phyloP scores from a whole-genome alignment of 2,329 filamentous ascomycete genomes.

The Beauveria brongniartii region DNA sequence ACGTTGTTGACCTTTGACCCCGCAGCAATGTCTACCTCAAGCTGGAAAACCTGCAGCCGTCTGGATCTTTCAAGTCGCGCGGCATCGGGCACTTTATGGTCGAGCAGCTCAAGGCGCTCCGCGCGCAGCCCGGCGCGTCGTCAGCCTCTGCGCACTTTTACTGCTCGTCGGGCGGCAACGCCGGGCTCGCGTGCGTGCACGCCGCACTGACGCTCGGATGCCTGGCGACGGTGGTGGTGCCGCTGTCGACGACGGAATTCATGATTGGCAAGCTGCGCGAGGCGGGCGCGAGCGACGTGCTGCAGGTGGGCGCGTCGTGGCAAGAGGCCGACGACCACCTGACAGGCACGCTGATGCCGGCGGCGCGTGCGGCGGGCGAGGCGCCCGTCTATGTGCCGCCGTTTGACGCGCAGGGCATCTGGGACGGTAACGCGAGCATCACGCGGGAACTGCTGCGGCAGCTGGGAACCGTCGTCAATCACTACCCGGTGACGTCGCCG shows the following conservation, averaged over 20 bases:
- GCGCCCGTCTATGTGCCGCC: slow-evolving; percentile 54
- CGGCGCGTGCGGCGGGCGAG: slow-evolving; percentile 21
- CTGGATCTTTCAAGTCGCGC: slow-evolving; percentile 75
- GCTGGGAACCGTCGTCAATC: slow-evolving; percentile 19
- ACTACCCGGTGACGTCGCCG: slow-evolving; percentile 40
- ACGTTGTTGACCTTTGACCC: slow-evolving; percentile 3
- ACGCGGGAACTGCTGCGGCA: slow-evolving; percentile 38
- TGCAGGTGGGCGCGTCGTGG: slow-evolving; percentile 59
- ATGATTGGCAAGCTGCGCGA: slow-evolving; percentile 61
- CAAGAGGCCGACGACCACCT: slow-evolving; percentile 61
- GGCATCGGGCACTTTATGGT: slow-evolving; percentile 67
- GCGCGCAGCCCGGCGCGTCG: slow-evolving; percentile 4
- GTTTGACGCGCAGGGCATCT: slow-evolving; percentile 58
- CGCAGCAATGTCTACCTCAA: slow-evolving; percentile 69
- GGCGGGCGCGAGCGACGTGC: slow-evolving; percentile 54
- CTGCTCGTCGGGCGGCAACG: slow-evolving; percentile 68
- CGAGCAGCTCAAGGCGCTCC: slow-evolving; percentile 26
- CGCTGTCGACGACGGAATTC: slow-evolving; percentile 51
- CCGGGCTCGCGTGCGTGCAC: slow-evolving; percentile 70
- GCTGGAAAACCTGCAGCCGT: slow-evolving; percentile 73
- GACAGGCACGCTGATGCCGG: slow-evolving; percentile 39
- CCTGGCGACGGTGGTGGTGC: slow-evolving; percentile 65
- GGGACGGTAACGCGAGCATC: slow-evolving; percentile 53
- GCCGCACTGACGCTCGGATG: slow-evolving; percentile 55
- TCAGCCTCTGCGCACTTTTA: slow-evolving; percentile 50